Evolutionary conservation across 1,284 basidiomycete species (phyloP), one percentile per base, ranked within the genome.

Genomic region (Inonotus obliquus): DNA sequence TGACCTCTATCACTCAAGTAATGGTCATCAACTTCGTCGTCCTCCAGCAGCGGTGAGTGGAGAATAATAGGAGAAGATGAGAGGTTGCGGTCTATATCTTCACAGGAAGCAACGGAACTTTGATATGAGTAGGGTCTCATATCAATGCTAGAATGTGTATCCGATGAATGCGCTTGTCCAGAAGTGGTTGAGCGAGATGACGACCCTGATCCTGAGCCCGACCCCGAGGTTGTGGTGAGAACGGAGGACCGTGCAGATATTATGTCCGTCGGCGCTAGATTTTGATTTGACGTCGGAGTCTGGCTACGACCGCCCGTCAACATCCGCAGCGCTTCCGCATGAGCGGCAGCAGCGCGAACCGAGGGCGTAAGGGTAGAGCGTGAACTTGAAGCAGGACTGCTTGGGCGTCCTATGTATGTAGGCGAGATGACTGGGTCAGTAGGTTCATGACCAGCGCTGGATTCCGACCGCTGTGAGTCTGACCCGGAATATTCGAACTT

Each of bases 21-120:
- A 23, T 38, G n/a, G 19, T 13, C 19, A 7, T 45, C 39, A 23
- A 35, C 11, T 35, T 63, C 62, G 23, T 51, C 49, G 23, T 47
- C 17, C 13, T 57, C 59, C 10, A 37, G 53, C 21, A 65, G 37
- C 9, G 65, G 61, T n/a, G 58, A 58, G 35, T 64, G 63, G 25
- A 55, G 54, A n/a, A 61, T 45, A 23, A 61, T 48, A 10, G 55
- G 61, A n/a, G 68, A 51, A 60, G 64, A 47, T 57, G 49, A 38
- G 61, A 66, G 38, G 25, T 57, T 56, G 13, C 63, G 32, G n/a
- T 63, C 62, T 19, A 63, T 45, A 51, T 63, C 62, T 17, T 23
- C 62, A 35, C 62, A 59, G 19, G 62, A 63, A 21, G 41, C 39
- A 25, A 59, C 25, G 11, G 62, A 59, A 49, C 57, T 59, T 29